Evolutionary conservation across 2,329 filamentous ascomycete species (phyloP).

Genomic region (Penicillium sp.): DNA sequence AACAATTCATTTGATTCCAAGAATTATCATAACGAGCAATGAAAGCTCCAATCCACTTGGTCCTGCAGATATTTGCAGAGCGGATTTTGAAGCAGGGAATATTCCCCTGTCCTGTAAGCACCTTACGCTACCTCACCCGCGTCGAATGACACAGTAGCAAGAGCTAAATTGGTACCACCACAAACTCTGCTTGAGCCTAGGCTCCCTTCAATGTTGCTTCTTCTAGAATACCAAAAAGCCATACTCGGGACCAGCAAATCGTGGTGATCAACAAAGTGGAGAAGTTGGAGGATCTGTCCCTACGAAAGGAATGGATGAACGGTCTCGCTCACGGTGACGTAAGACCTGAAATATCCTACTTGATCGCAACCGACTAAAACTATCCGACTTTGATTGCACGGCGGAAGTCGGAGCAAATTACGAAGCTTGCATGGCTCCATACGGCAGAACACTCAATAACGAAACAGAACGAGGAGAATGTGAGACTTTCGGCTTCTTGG

Average conservation of each 20-base stretch:
- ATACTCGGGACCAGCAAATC: constrained; percentile 21
- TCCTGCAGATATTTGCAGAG: not conserved
- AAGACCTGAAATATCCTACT: constrained; percentile 31
- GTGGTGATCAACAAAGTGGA: constrained; percentile 25
- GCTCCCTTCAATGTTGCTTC: not conserved
- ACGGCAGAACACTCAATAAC: constrained; percentile 25
- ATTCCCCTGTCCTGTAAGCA: not conserved
- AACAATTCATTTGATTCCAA: not conserved
- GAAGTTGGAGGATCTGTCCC: constrained; percentile 25
- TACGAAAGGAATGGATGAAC: constrained; percentile 34
- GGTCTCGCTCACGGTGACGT: constrained; percentile 33
- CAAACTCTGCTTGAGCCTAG: not conserved
- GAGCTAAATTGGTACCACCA: not conserved
- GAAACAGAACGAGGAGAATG: constrained; percentile 17
- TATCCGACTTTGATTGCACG: constrained; percentile 31
- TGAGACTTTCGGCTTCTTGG: constrained; percentile 24
- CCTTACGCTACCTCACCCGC: not conserved
- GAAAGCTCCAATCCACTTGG: too few relatives aligned
- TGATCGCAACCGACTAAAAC: constrained; percentile 28
- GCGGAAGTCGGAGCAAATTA: constrained; percentile 25
- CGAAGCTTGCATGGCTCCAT: constrained; percentile 26
- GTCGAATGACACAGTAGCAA: not conserved
- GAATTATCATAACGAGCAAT: not conserved
- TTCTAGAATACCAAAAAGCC: constrained; percentile 23
- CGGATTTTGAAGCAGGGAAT: not conserved